These are phyloP conservation scores for Angophora floribunda DNA, from an alignment of 345 rosid species.

Conservation along the genomic window DNA sequence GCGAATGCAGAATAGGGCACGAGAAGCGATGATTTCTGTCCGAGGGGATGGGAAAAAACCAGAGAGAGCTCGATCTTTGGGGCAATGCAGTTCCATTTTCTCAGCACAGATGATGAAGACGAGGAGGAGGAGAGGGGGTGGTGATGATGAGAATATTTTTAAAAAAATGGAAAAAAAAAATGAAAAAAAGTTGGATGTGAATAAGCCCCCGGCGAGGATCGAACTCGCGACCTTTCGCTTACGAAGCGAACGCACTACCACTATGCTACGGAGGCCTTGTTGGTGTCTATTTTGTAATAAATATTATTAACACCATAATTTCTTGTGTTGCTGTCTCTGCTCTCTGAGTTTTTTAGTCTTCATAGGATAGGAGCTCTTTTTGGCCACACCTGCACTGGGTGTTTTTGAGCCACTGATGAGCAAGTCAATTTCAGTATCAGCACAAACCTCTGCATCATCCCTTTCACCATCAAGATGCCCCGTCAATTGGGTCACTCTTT, in stretches of 20 bases:
- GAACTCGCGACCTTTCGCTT: slow-evolving; percentile 99
- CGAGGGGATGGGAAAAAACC: background rate
- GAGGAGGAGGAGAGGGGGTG: background rate
- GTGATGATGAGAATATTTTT: background rate
- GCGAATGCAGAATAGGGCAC: background rate
- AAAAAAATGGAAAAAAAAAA: background rate
- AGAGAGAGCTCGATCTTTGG: background rate
- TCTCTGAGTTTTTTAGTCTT: background rate
- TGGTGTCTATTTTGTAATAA: background rate
- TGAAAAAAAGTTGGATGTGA: background rate
- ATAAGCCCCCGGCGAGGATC: slow-evolving; percentile 50
- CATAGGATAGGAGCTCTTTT: background rate
- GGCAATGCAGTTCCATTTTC: background rate
- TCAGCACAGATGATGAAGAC: background rate
- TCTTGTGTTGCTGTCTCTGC: background rate
- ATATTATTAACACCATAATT: too few relatives aligned
- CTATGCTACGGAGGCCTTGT: slow-evolving; percentile 79
- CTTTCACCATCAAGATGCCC: background rate
- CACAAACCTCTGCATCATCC: background rate
- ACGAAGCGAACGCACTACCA: slow-evolving; percentile 99
- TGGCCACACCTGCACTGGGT: background rate
- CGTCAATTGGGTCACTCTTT: background rate
- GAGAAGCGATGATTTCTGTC: background rate
- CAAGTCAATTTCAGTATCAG: background rate
- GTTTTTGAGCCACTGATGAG: background rate